Evolutionary conservation across 768 basidiomycete species (phyloP).

Genomic region (Tricholoma hemisulphureum): DNA sequence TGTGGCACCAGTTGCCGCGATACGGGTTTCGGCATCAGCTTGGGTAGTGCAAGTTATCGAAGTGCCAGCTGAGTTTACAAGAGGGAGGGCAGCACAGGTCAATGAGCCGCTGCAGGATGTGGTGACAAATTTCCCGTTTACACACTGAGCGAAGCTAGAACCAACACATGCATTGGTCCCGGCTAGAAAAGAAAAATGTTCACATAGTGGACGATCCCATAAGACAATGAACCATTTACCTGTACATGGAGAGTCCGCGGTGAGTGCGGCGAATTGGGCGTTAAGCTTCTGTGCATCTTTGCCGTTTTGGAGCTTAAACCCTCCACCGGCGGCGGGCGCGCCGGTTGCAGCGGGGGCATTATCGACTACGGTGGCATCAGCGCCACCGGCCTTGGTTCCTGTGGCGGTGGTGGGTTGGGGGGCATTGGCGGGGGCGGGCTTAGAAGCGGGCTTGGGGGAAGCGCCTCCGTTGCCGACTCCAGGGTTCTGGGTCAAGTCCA

Average conservation of each 20-base stretch:
- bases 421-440: slow-evolving; percentile 15
- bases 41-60: slow-evolving; percentile 39
- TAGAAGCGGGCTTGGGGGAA: slow-evolving; percentile 9
- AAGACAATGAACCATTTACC: slow-evolving; percentile 11
- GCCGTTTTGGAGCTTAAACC: slow-evolving; percentile 35
- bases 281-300: slow-evolving; percentile 39
- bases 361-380: too few species aligned
- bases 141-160: slow-evolving; percentile 49
- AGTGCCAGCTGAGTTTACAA: slow-evolving; percentile 44
- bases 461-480: slow-evolving; percentile 23
- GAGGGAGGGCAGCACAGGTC: slow-evolving; percentile 42
- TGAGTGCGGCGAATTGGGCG: slow-evolving; percentile 39
- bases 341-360: slow-evolving; percentile 15
- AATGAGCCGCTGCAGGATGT: slow-evolving; percentile 27
- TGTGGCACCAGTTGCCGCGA: slow-evolving; percentile 35
- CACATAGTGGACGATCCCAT: neutral
- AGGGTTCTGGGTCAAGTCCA: slow-evolving; percentile 33
- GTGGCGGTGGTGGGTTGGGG: slow-evolving; percentile 14
- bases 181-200: slow-evolving; percentile 17
- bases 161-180: slow-evolving; percentile 47
- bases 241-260: slow-evolving; percentile 37
- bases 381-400: neutral
- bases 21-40: slow-evolving; percentile 35
- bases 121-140: slow-evolving; percentile 35
- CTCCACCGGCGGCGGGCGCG: slow-evolving; percentile 16